phyloP scores from a whole-genome alignment of 495 filamentous ascomycete species.

The Niebla homalea region DNA sequence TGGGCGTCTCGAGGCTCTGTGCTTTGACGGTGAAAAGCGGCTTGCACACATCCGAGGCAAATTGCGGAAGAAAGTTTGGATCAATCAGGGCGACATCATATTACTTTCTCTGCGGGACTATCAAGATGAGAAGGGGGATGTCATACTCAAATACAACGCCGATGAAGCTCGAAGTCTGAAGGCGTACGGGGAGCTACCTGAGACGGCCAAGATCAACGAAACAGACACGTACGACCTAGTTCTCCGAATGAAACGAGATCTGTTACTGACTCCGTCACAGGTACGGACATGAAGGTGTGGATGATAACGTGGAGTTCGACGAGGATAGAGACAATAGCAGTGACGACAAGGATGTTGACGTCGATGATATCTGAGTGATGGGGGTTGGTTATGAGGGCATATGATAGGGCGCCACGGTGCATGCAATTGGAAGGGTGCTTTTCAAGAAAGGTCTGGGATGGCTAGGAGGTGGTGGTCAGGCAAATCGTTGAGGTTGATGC shows the following conservation, averaged over 20 bases:
- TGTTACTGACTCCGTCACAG: constrained; percentile 6
- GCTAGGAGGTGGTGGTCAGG: too few species aligned
- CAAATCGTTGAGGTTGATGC: too few species aligned
- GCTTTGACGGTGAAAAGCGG: constrained; percentile 88
- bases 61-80: constrained; percentile 77
- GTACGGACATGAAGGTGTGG: constrained; percentile 42
- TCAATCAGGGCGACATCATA: constrained; percentile 97
- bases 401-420: too few species aligned
- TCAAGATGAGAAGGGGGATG: constrained; percentile 97
- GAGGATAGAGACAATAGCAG: constrained; percentile 42
- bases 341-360: constrained; percentile 46
- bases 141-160: constrained; percentile 96
- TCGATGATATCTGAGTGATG: constrained; percentile 42
- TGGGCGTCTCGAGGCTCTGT: constrained; percentile 88
- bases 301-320: constrained; percentile 49
- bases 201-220: constrained; percentile 99
- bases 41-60: constrained; percentile 86
- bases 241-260: neutral
- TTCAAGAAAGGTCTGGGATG: too few species aligned
- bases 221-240: constrained; percentile 63
- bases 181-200: constrained; percentile 92
- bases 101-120: constrained; percentile 93
- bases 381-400: too few species aligned
- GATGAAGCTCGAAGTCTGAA: constrained; percentile 92
- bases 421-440: too few species aligned